Conservation (phyloP, 768 basidiomycete genomes). For the Psilocybe tampanensis region DNA sequence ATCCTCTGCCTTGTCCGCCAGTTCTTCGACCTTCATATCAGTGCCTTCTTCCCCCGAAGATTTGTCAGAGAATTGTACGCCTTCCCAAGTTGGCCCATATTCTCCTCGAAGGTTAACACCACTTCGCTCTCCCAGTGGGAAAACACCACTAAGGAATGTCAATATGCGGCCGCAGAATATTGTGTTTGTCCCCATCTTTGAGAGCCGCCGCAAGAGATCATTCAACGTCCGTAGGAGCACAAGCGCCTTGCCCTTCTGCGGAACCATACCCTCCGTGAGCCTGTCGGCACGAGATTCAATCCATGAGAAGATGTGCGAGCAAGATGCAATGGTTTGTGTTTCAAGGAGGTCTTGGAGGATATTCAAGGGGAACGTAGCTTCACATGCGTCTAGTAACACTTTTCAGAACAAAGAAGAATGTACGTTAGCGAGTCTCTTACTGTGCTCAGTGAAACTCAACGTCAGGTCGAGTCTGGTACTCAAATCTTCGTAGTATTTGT, state of each 20-base stretch:
- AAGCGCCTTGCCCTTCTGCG: slow-evolving; percentile 88
- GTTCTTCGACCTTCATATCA: slow-evolving; percentile 31
- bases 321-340: slow-evolving; percentile 81
- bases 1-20: slow-evolving; percentile 29
- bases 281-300: slow-evolving; percentile 72
- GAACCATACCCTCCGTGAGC: slow-evolving; percentile 77
- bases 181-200: slow-evolving; percentile 83
- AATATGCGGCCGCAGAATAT: slow-evolving; percentile 90
- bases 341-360: slow-evolving; percentile 84
- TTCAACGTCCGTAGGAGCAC: slow-evolving; percentile 84
- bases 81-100: slow-evolving; percentile 80
- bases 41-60: slow-evolving; percentile 31
- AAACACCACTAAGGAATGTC: slow-evolving; percentile 83
- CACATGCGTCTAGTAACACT: slow-evolving; percentile 65
- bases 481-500: slow-evolving; percentile 63
- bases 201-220: slow-evolving; percentile 82
- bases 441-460: slow-evolving; percentile 77
- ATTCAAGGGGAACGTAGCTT: slow-evolving; percentile 70
- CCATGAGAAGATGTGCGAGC: slow-evolving; percentile 88
- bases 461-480: slow-evolving; percentile 70
- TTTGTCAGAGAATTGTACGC: slow-evolving; percentile 46
- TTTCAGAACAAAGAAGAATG: neutral
- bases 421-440: slow-evolving; percentile 37
- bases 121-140: slow-evolving; percentile 86
- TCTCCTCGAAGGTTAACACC: slow-evolving; percentile 92